Conservation (phyloP, 225 moss, liverwort and hornwort genomes). For the Physcomitrium patens region DNA sequence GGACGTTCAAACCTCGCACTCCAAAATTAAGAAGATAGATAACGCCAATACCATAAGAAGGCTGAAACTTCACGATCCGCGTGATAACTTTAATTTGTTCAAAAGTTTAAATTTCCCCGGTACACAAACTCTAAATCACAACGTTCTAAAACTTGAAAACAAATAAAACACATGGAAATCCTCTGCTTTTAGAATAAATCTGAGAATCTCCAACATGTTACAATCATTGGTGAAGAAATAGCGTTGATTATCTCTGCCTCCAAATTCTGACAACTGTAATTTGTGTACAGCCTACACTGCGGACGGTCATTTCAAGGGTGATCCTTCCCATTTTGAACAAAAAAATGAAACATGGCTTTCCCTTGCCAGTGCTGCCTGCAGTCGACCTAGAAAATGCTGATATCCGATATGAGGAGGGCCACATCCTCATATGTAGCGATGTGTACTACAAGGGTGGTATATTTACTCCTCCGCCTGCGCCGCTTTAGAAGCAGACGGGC, state of each 20-base stretch:
- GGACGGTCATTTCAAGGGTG: conserved; percentile 78
- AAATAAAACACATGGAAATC: not conserved
- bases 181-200: conserved; percentile 6
- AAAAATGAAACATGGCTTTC: conserved; percentile 76
- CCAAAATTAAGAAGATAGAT: too few species aligned
- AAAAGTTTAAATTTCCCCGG: too few species aligned
- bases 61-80: too few species aligned
- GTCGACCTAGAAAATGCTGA: conserved; percentile 78
- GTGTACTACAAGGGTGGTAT: conserved; percentile 73
- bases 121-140: too few species aligned
- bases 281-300: conserved; percentile 70
- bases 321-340: conserved; percentile 81
- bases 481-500: too few species aligned
- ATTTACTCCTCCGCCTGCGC: conserved; percentile 23
- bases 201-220: not conserved
- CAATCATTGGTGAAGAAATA: conserved; percentile 3
- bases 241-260: not conserved
- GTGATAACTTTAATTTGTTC: too few species aligned
- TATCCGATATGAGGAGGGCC: conserved; percentile 84
- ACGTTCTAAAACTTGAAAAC: not conserved
- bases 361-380: conserved; percentile 80
- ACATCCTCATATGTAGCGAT: conserved; percentile 84
- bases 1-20: too few species aligned
- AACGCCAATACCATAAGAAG: too few species aligned
- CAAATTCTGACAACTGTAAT: conserved; percentile 25